Base-by-base conservation (phyloP, 208 protist genomes). In the Spongospora subterranea region DNA sequence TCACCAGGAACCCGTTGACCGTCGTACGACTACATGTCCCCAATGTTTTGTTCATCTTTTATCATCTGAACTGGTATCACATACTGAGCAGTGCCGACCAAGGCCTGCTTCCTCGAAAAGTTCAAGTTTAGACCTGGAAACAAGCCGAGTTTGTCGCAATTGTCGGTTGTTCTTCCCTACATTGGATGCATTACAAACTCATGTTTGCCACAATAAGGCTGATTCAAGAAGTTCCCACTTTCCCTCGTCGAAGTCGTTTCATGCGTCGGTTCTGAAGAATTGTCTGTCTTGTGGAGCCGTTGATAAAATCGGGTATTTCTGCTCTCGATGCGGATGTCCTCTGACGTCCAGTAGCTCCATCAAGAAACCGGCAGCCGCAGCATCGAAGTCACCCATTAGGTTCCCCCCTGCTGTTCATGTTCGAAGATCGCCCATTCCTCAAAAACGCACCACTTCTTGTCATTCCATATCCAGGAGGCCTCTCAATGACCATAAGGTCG, bases 101-200 rank as follows among this genome's bases (percentile, higher is more conserved):
- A 32, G 20, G 29, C 17, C 54, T 65, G 54, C 54, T 32, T 65
- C 54, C 29, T 65, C 54, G 20, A 65, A 17, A 29, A 32, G 17
- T 17, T 32, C 17, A 32, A 29, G 54, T 17, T 65, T 29, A 65
- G 54, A 29, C 17, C 20, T 65, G 54, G 54, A 32, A 17, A 29
- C 17, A 65, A 29, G 29, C 54, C 54, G n/a, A 35, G 40, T 82
- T 45, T 82, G 71, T 35, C 6, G 71, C 6, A 82, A 6, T 20
- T 82, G 71, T n/a, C 6, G n/a, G n/a, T 35, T 82, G 13, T 82
- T 82, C 13, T 82, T 45, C 71, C 71, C 71, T 20, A 82, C 71
- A 45, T 20, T 43, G 17, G 71, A 43, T 39, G 6, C 71, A 13
- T 35, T 82, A n/a, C 71, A n/a, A 13, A 35, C 6, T 6, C 71